Base-by-base conservation (phyloP, 148 eudicot genomes). In the Silene latifolia region DNA sequence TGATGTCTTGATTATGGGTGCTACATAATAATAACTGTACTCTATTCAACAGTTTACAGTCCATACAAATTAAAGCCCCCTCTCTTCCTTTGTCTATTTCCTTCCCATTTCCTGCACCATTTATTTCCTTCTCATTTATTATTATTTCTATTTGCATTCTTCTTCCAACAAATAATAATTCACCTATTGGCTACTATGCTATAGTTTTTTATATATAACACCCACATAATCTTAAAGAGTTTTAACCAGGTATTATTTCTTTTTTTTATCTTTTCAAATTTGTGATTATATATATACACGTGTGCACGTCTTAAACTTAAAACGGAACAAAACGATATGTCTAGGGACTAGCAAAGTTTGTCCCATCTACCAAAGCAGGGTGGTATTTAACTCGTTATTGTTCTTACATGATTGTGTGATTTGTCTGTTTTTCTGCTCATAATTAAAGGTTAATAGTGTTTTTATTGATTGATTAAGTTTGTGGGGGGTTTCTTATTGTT, bases 151-250 rank as follows among this genome's bases (percentile, higher is more conserved):
- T 51, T 67, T 67, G 0, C 54, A 67, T 20, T 51, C 21, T 18
- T 19, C 8, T 23, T 15, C 51, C 5, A 42, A 14, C 57, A 61
- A 7, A 29, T 60, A 7, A 29, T 60, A 61, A 73, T 61, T 60
- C 35, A 62, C 3, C 76, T 44, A 60, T 35, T 73, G 25, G 75
- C 54, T 44, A 60, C 44, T 32, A 32, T 32, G 35, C 35, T 32
- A 32, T 32, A 4, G 35, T 1, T 32, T 32, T 27, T 32, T 18
- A 58, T 60, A 8, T 14, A 24, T 23, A 25, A 4, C 2, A 70
- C 73, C 62, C 73, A 53, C 32, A 51, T 4, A 7, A 53, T 15
- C 6, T 39, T 27, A 27, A 39, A 39, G 6, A 44, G 23, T 0
- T 64, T 66, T 13, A 47, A 42, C 0, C 8, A 67, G 71, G 72